A percentile compares a stretch with the other conserved stretches of the same genome.
phyloP scores from a whole-genome alignment of 179 eudicot species.

The Spergularia azorica region DNA sequence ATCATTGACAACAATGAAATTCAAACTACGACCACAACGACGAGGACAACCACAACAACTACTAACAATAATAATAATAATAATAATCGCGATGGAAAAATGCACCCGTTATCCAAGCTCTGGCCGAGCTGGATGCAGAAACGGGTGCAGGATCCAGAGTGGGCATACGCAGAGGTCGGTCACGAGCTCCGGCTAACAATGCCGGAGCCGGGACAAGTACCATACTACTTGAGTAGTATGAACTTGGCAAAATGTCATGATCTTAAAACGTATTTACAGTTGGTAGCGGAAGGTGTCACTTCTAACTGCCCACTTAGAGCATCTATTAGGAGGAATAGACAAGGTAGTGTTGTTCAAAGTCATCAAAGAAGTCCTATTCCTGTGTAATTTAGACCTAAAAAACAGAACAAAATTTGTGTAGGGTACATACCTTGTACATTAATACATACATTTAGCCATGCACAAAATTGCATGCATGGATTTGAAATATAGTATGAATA shows the following conservation, averaged over 20 bases:
- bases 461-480: too few species aligned
- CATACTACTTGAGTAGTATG: slow-evolving; percentile 25
- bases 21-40: neutral
- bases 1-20: slow-evolving; percentile 25
- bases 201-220: slow-evolving; percentile 4
- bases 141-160: slow-evolving; percentile 32
- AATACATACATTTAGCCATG: neutral
- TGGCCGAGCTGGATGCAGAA: slow-evolving; percentile 33
- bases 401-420: neutral
- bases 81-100: neutral
- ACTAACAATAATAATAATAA: neutral
- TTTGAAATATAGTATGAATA: too few species aligned
- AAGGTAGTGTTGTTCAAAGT: neutral
- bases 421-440: neutral
- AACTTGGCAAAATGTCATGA: slow-evolving; percentile 46
- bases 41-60: too few species aligned
- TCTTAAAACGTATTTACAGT: slow-evolving; percentile 39
- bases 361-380: neutral
- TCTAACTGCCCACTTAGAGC: slow-evolving; percentile 37
- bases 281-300: slow-evolving; percentile 31
- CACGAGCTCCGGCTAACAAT: slow-evolving; percentile 37
- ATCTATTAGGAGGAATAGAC: slow-evolving; percentile 19
- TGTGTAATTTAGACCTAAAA: neutral
- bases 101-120: neutral
- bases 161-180: slow-evolving; percentile 50